phyloP scores from a whole-genome alignment of 23 red algal genomes.

The Porphyridium purpureum region DNA sequence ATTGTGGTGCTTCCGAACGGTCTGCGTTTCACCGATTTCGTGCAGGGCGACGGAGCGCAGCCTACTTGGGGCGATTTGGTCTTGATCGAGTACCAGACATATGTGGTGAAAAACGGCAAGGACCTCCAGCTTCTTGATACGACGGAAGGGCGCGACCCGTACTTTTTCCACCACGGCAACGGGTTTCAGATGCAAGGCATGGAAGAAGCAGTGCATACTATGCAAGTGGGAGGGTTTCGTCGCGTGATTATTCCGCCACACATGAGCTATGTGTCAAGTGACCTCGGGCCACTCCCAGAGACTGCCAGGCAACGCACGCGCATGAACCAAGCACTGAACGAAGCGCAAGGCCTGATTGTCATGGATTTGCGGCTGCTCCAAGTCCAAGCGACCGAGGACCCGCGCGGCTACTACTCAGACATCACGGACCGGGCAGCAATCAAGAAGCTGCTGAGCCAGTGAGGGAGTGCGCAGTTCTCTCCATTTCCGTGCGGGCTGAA shows the following conservation, averaged over 20 bases:
- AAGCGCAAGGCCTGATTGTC: too few species aligned
- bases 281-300: conserved; percentile 70
- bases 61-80: conserved; percentile 84
- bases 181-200: conserved; percentile 65
- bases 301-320: too few species aligned
- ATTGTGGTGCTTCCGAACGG: too few species aligned
- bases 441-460: too few species aligned
- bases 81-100: conserved; percentile 56
- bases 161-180: conserved; percentile 75
- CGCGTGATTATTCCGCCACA: conserved; percentile 56
- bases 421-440: too few species aligned
- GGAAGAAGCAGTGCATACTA: conserved; percentile 77
- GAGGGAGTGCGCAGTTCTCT: too few species aligned
- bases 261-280: conserved; percentile 38
- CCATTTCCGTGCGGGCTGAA: too few species aligned
- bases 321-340: too few species aligned
- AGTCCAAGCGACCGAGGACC: too few species aligned
- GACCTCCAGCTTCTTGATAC: conserved; percentile 18
- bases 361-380: too few species aligned
- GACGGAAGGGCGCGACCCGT: conserved; percentile 14
- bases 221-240: conserved; percentile 54
- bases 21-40: conserved; percentile 57
- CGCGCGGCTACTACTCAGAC: too few species aligned
- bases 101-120: conserved; percentile 39
- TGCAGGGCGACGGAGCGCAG: conserved; percentile 18